These are phyloP conservation scores for Xylariomycetidae sp. DNA, from an alignment of 2,329 filamentous ascomycete species.

Conservation along the genomic window DNA sequence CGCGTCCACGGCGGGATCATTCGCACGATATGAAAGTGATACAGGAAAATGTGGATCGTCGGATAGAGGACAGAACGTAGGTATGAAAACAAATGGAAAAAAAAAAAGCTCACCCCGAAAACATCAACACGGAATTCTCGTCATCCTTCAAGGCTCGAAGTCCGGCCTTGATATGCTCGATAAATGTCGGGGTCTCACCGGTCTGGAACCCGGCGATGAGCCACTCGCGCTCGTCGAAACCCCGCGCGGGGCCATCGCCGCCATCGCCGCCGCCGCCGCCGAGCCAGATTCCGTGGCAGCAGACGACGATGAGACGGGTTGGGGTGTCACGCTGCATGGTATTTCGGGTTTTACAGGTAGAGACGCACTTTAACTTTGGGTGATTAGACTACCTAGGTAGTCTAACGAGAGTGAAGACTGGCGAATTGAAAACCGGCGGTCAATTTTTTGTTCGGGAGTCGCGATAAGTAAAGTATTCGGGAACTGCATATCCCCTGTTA, in stretches of 20 bases:
- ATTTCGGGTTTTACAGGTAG: too few species aligned
- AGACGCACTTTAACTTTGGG: too few species aligned
- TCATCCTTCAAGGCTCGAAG: conserved; percentile 47
- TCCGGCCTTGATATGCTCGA: conserved; percentile 68
- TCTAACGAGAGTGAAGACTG: too few species aligned
- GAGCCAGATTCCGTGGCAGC: conserved; percentile 77
- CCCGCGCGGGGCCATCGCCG: conserved; percentile 51
- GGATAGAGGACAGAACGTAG: not conserved
- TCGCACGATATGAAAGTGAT: too few species aligned
- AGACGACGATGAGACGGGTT: conserved; percentile 68
- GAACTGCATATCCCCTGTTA: too few species aligned
- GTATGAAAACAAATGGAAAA: conserved; percentile 1
- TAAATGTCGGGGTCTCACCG: conserved; percentile 74
- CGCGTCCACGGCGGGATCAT: too few species aligned
- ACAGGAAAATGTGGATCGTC: too few species aligned
- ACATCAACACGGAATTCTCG: conserved; percentile 51
- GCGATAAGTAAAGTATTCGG: too few species aligned
- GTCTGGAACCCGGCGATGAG: conserved; percentile 73
- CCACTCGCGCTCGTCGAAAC: conserved; percentile 58
- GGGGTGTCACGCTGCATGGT: conserved; percentile 16
- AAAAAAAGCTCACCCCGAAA: conserved; percentile 59
- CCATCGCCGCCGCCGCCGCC: conserved; percentile 49
- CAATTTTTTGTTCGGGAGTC: too few species aligned
- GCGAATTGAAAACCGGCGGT: too few species aligned
- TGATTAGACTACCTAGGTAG: too few species aligned